phyloP scores from a whole-genome alignment of 805 yeast species.

The Metschnikowia cubensis region DNA sequence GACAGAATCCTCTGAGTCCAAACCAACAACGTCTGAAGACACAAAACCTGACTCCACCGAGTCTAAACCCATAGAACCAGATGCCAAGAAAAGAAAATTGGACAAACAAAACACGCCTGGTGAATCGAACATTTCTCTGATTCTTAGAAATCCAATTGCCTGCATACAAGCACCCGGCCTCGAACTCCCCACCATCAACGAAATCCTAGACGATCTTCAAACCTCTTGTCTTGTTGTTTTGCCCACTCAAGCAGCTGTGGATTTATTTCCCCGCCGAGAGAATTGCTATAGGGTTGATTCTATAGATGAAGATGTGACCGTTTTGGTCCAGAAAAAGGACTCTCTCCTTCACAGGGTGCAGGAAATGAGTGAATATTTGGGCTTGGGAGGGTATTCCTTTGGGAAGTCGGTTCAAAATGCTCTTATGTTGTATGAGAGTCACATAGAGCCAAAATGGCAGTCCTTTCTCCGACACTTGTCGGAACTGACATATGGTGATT shows the following conservation, averaged over 20 bases:
- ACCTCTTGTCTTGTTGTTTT: slow-evolving; percentile 10
- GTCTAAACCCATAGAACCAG: background rate
- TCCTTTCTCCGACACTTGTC: slow-evolving; percentile 8
- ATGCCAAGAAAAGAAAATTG: background rate
- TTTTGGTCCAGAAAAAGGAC: slow-evolving; percentile 5
- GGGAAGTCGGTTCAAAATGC: slow-evolving; percentile 18
- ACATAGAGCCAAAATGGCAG: slow-evolving; percentile 20
- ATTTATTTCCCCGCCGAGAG: slow-evolving; percentile 2
- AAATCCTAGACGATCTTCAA: background rate
- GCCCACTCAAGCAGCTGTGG: slow-evolving; percentile 12
- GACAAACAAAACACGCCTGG: background rate
- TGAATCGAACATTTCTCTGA: background rate
- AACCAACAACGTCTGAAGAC: too few relatives aligned
- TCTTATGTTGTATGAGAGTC: slow-evolving; percentile 17
- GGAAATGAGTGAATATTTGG: slow-evolving; percentile 15
- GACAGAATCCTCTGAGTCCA: too few relatives aligned
- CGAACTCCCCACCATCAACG: background rate
- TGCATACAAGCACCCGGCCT: background rate
- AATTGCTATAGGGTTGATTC: slow-evolving; percentile 6
- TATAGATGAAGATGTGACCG: background rate
- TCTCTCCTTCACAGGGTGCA: slow-evolving; percentile 11
- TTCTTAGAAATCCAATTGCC: background rate
- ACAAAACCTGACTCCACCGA: too few relatives aligned
- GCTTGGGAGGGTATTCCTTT: slow-evolving; percentile 14
- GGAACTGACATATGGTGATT: background rate